Base-by-base conservation (phyloP, 306 rosid species). In the Spatholobus suberectus region DNA sequence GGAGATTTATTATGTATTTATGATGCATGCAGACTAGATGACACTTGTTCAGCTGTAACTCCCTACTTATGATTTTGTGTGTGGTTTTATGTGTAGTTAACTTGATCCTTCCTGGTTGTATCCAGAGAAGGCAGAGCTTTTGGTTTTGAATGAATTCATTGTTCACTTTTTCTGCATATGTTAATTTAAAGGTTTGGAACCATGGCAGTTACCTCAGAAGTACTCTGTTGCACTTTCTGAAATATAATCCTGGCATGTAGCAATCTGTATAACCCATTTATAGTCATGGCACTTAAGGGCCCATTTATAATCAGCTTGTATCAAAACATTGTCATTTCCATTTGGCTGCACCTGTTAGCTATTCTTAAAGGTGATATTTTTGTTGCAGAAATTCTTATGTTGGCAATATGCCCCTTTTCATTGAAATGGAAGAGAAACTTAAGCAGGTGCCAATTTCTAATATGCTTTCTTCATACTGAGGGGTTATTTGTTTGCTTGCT, bases 311-410 rank as follows among this genome's bases (percentile, higher is more conserved):
- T 75, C 58, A 63, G 32, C 79, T 72, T 76, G 29, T 40, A 32
- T 21, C 47, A 67, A 44, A 37, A 68, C 14, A 74, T 75, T 57
- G 71, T 49, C 69, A 43, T 17, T 63, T 62, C 84, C 69, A 73
- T 84, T 80, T 59, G 66, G 38, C 40, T 38, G 26, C 35, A 63
- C 63, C 75, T 54, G 51, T 13, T 55, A 23, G 32, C 37, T 51
- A 21, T 82, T 57, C 35, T 73, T 79, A 21, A 76, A 79, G 81
- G 85, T 55, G 67, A 77, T 34, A 24, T 65, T 66, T 88, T 89
- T 86, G 81, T 59, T 91, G 95, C 98, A 96, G 99, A 81, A 88
- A 84, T 82, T 94, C 99, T 35, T 96, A 86, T 83, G 95, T 96
- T 75, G 99, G 98, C 85, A 96, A 96, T 88, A 89, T 91, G 81